A percentile compares a stretch with the other conserved stretches of the same genome.
Conservation (phyloP, 2,329 filamentous ascomycete species). For the Stemphylium vesicarium region DNA sequence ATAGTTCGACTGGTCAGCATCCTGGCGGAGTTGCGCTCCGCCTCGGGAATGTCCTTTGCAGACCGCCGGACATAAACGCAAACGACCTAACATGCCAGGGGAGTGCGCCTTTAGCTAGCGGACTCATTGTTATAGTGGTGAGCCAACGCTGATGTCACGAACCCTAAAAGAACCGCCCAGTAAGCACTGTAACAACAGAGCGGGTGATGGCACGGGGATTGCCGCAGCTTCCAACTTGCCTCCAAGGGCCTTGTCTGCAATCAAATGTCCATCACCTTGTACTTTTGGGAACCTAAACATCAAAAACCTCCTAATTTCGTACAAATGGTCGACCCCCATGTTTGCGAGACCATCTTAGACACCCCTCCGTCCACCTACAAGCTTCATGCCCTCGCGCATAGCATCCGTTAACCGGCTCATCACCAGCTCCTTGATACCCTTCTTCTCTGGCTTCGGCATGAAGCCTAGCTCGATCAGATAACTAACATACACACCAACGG, state of each 20-base stretch:
- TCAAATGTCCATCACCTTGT: neutral
- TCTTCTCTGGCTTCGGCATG: conserved; percentile 53
- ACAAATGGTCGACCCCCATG: neutral
- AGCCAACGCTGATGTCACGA: neutral
- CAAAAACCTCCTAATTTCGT: neutral
- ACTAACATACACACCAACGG: conserved; percentile 66
- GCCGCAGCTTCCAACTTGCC: neutral
- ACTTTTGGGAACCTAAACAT: neutral
- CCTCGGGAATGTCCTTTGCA: neutral
- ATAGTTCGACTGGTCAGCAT: neutral
- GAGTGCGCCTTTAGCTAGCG: neutral
- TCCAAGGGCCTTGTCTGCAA: neutral
- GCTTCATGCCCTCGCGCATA: conserved; percentile 44
- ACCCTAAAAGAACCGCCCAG: neutral
- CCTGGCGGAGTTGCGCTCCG: neutral
- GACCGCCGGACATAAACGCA: neutral
- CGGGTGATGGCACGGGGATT: neutral
- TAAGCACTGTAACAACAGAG: neutral
- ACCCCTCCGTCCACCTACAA: conserved; percentile 41
- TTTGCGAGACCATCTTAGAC: conserved; percentile 18
- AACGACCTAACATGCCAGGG: too few species aligned
- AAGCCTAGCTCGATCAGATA: conserved; percentile 70
- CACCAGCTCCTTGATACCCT: conserved; percentile 37
- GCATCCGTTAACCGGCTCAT: conserved; percentile 36
- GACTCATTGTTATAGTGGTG: neutral